A percentile compares a stretch with the other conserved stretches of the same genome.
phyloP scores from a whole-genome alignment of 2,329 filamentous ascomycete genomes.

The Macrophomina pseudophaseolina region DNA sequence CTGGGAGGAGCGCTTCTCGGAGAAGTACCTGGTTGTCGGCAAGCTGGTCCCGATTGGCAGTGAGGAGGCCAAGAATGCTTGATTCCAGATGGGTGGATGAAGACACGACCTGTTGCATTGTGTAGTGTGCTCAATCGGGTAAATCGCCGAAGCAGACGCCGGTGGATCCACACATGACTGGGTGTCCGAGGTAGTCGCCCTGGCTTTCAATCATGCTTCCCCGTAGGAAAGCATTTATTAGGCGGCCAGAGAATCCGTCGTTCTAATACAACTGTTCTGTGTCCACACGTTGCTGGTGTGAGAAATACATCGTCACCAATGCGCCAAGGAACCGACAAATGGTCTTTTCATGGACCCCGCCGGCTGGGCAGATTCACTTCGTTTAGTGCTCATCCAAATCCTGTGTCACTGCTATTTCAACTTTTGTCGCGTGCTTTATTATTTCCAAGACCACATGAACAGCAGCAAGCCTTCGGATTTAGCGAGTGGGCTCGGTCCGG shows the following conservation, averaged over 20 bases:
- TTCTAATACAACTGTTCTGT: not conserved
- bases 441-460: too few species aligned
- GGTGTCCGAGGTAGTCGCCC: not conserved
- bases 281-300: constrained; percentile 9
- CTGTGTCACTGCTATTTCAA: not conserved
- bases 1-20: constrained; percentile 91
- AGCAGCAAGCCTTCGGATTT: not conserved
- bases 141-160: not conserved
- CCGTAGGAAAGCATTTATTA: not conserved
- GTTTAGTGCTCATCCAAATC: not conserved
- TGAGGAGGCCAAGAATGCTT: constrained; percentile 55
- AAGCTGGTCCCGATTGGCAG: constrained; percentile 72
- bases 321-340: not conserved
- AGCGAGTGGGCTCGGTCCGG: not conserved
- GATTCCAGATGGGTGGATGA: not conserved
- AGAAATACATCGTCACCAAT: constrained; percentile 6
- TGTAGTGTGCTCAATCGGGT: not conserved
- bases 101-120: not conserved
- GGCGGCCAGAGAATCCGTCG: not conserved
- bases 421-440: not conserved
- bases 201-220: not conserved
- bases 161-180: not conserved
- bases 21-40: constrained; percentile 96
- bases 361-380: not conserved
- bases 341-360: not conserved